phyloP scores from a whole-genome alignment of 768 basidiomycete genomes.

The Naematelia encephala region DNA sequence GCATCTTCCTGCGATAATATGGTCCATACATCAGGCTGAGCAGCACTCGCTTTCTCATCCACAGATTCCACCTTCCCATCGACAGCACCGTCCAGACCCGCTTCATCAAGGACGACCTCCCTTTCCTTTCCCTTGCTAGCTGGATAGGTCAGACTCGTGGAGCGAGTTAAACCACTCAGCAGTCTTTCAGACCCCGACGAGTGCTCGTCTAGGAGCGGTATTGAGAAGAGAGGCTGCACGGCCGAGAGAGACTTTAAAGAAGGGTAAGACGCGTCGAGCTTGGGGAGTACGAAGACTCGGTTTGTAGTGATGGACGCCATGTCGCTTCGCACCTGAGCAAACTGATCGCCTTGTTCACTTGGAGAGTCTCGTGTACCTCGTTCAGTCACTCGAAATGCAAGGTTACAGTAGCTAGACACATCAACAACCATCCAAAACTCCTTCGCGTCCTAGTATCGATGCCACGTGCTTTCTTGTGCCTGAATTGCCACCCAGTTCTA shows the following conservation, averaged over 20 bases:
- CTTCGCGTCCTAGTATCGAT: background rate
- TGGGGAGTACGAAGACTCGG: background rate
- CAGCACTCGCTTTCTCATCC: background rate
- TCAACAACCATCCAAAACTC: background rate
- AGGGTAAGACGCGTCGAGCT: constrained; percentile 1
- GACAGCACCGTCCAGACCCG: background rate
- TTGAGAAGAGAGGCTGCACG: constrained; percentile 16
- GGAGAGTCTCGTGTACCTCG: no score
- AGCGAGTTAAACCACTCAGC: constrained; percentile 1
- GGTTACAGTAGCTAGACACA: no score
- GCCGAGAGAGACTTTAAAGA: constrained; percentile 1
- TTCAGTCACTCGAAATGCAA: no score
- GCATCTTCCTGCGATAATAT: constrained; percentile 4
- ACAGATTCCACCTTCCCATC: background rate
- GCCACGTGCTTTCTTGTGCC: background rate
- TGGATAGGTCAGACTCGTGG: background rate
- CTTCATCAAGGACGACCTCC: background rate
- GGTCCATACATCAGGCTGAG: background rate
- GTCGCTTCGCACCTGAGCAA: background rate
- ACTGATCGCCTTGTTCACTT: background rate
- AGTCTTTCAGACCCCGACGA: constrained; percentile 26
- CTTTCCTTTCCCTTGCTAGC: constrained; percentile 3
- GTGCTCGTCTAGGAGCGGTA: constrained; percentile 29
- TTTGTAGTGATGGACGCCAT: background rate
- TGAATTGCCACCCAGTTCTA: background rate